Base-by-base conservation (phyloP, 768 basidiomycete genomes). In the Tremella yokohamensis region DNA sequence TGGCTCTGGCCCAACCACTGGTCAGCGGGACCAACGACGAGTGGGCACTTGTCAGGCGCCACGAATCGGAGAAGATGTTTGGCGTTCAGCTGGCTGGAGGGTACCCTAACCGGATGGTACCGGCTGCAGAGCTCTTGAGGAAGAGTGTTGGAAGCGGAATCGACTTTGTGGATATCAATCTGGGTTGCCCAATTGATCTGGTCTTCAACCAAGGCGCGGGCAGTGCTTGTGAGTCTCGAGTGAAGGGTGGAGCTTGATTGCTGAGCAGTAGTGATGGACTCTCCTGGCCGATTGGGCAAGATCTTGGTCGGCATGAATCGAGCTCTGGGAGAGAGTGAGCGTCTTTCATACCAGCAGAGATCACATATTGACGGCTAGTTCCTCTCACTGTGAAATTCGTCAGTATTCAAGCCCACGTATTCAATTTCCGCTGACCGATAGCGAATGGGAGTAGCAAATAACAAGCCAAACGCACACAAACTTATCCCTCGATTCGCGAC, bases 1-100 rank as follows among this genome's bases (percentile, higher is more conserved):
- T 97, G 94, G 92, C 90, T 3, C 83, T 99, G n/a, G 87, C 91
- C 3, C 85, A 83, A 42, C 93, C 93, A 1, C 89, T 98, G 75
- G 82, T 96, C 19, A 78, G 81, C 9, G 94, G 90, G 2, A 90
- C 90, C 9, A 87, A 87, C 58, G 89, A 91, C 69, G 94, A 99
- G 77, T 98, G 92, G 91, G 91, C 90, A 0, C 81, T 97, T 2
- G 87, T 94, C 45, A 80, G 92, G 44, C 81, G 91, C 34, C 93
- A 97, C 68, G 88, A 90, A 0, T 87, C 86, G 0, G 94, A 98
- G 73, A 78, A 79, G 40, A 87, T 81, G 7, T 99, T 97, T 70
- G 96, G 96, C 25, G 83, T 97, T 1, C 94, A 99, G 76, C 75
- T 99, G 18, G 91, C 91, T 0, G 96, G 96, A 0, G 89, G 85